A percentile compares a stretch with the other conserved stretches of the same genome.
phyloP scores from a whole-genome alignment of 768 basidiomycete species.

The Boletus reticulatus region DNA sequence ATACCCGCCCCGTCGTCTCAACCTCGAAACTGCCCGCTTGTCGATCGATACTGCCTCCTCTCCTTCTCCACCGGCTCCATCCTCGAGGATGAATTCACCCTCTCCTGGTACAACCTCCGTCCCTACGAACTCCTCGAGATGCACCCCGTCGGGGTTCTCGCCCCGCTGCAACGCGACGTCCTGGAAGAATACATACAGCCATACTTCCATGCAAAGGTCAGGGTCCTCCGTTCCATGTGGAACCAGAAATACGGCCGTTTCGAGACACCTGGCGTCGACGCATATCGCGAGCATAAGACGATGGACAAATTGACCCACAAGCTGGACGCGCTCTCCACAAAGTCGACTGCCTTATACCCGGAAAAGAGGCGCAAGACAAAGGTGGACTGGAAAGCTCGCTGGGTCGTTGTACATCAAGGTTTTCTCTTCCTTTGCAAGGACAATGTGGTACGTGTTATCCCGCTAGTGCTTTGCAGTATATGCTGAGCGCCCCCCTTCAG shows the following conservation, averaged over 20 bases:
- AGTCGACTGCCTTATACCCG: constrained; percentile 3
- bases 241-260: constrained; percentile 27
- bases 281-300: neutral
- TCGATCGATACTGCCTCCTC: constrained; percentile 48
- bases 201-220: constrained; percentile 57
- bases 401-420: constrained; percentile 61
- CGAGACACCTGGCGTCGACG: constrained; percentile 19
- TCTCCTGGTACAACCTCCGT: constrained; percentile 57
- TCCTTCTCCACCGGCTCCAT: constrained; percentile 69
- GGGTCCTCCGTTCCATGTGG: constrained; percentile 47
- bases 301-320: constrained; percentile 13
- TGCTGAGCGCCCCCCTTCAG: constrained; percentile 28
- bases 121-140: constrained; percentile 71
- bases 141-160: constrained; percentile 44
- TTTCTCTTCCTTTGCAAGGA: constrained; percentile 53
- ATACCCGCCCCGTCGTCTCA: constrained; percentile 12
- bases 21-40: constrained; percentile 18
- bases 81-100: constrained; percentile 61
- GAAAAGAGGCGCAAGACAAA: constrained; percentile 34
- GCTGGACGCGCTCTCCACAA: constrained; percentile 9
- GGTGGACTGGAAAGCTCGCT: constrained; percentile 62
- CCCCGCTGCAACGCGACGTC: constrained; percentile 41
- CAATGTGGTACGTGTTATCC: constrained; percentile 42
- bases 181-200: constrained; percentile 49
- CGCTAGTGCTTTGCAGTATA: neutral